Evolutionary conservation across 2,329 filamentous ascomycete species (phyloP), one percentile per base, ranked within the genome.

Genomic region (Aspergillus sp.): DNA sequence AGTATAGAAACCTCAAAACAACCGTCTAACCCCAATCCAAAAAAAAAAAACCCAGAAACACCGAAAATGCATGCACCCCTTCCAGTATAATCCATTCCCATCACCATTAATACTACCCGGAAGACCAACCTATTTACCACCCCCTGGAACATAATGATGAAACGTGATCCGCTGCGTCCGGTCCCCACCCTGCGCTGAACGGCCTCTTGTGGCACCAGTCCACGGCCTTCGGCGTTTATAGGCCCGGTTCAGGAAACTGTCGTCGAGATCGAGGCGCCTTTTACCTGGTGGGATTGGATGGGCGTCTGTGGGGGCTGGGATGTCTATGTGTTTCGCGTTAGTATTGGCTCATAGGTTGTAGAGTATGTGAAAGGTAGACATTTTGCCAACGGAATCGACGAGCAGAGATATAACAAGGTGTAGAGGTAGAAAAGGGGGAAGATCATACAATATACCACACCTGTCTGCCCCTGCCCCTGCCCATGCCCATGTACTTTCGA

Each of bases 171-270:
- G n/a, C 36, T 24, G 18, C 32, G 14, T n/a, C 5, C 29, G 18
- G 5, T 16, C 22, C 22, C 31, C 36, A 12, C 11, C 24, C 52
- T 42, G 36, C 5, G 4, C 36, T 7, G 36, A n/a, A 9, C 36
- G 36, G 6, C 14, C 36, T 6, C 16, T 16, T 2, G 36, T 5
- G 3, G 36, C 14, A n/a, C 36, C 16, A 42, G 36, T 42, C 55
- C 22, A 58, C 22, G 32, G 42, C 45, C 55, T 39, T 22, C 60
- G 29, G 22, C 57, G 49, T 32, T 62, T 62, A 55, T 62, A 62
- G 26, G 57, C 57, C 22, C 60, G 20, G 3, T 55, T 46, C 51
- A 62, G 20, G 29, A 62, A 62, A 49, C 60, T 62, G 50, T 60
- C 60, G 47, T 62, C 60, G 6, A 62, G 49, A 6, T 52, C 29